These are phyloP conservation scores for Lindgomyces ingoldianus DNA, from an alignment of 495 filamentous ascomycete genomes.

Conservation along the genomic window DNA sequence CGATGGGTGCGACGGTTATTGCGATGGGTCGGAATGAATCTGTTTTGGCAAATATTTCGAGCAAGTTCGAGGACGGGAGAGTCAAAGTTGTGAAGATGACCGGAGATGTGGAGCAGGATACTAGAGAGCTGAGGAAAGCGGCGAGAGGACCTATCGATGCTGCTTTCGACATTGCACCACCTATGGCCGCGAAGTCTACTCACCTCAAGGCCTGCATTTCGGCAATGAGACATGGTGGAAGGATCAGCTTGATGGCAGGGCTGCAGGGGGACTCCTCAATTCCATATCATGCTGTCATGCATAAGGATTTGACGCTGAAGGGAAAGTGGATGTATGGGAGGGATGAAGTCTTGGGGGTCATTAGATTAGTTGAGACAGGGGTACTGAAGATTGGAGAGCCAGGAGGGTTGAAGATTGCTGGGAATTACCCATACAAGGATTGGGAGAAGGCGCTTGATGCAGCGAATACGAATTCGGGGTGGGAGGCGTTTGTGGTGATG, in stretches of 20 bases:
- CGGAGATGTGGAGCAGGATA: conserved; percentile 20
- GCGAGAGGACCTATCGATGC: conserved; percentile 16
- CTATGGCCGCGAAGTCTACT: conserved; percentile 9
- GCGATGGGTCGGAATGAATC: conserved; percentile 41
- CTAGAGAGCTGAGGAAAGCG: conserved; percentile 1
- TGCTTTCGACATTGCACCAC: conserved; percentile 26
- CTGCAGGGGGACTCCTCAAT: conserved; percentile 15
- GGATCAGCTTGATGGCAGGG: conserved; percentile 35
- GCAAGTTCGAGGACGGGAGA: conserved; percentile 4
- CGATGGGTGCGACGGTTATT: conserved; percentile 45
- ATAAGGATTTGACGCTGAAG: conserved; percentile 41
- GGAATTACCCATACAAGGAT: conserved; percentile 15
- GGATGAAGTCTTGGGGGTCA: conserved; percentile 6
- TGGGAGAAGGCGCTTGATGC: conserved; percentile 29
- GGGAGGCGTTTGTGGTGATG: conserved; percentile 12
- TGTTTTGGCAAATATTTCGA: conserved; percentile 27
- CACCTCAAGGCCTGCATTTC: conserved; percentile 18
- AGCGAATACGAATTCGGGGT: not conserved
- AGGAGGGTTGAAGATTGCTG: conserved; percentile 5
- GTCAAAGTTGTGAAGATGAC: conserved; percentile 24
- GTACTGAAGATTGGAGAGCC: conserved; percentile 7
- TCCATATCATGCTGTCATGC: conserved; percentile 27
- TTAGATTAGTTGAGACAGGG: not conserved
- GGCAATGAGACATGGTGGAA: conserved; percentile 16
- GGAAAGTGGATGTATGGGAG: conserved; percentile 50